Evolutionary conservation across 2,329 filamentous ascomycete genomes (phyloP).

Genomic region (Xylaria multiplex): DNA sequence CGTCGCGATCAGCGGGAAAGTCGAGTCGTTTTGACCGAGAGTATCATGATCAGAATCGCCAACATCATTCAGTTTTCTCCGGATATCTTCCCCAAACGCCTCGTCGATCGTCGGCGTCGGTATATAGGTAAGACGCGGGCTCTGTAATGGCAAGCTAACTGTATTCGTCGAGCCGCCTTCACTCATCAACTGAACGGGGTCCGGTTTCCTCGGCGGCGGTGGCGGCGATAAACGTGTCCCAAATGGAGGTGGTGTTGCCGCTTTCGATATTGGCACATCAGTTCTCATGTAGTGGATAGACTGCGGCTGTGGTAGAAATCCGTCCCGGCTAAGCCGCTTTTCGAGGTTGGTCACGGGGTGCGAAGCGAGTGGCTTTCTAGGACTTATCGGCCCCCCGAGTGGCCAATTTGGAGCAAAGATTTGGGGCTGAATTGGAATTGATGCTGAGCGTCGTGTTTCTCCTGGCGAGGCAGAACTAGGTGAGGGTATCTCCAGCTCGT

Average conservation of each 20-base stretch:
- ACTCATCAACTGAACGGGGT: background rate
- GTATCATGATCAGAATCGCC: background rate
- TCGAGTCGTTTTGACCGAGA: background rate
- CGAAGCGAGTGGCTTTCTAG: conserved; percentile 41
- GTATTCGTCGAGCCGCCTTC: conserved; percentile 27
- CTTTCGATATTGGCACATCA: conserved; percentile 16
- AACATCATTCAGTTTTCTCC: conserved; percentile 5
- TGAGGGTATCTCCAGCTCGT: conserved; percentile 35
- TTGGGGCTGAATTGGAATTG: conserved; percentile 25
- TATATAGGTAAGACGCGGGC: conserved; percentile 41
- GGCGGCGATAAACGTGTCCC: conserved; percentile 31
- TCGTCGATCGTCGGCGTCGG: conserved; percentile 45
- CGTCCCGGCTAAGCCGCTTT: conserved; percentile 34
- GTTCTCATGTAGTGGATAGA: conserved; percentile 6
- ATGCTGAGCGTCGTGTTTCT: conserved; percentile 33
- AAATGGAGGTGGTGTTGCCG: conserved; percentile 30
- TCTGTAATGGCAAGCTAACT: conserved; percentile 33
- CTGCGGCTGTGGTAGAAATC: background rate
- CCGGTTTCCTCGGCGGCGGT: conserved; percentile 2
- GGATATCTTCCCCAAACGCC: conserved; percentile 36
- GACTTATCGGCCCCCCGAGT: conserved; percentile 32
- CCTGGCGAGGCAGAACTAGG: conserved; percentile 10
- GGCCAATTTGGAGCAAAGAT: conserved; percentile 45
- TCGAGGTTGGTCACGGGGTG: conserved; percentile 42
- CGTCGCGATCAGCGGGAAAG: background rate